Conservation (phyloP, 768 basidiomycete genomes). For the Auriscalpium vulgare region DNA sequence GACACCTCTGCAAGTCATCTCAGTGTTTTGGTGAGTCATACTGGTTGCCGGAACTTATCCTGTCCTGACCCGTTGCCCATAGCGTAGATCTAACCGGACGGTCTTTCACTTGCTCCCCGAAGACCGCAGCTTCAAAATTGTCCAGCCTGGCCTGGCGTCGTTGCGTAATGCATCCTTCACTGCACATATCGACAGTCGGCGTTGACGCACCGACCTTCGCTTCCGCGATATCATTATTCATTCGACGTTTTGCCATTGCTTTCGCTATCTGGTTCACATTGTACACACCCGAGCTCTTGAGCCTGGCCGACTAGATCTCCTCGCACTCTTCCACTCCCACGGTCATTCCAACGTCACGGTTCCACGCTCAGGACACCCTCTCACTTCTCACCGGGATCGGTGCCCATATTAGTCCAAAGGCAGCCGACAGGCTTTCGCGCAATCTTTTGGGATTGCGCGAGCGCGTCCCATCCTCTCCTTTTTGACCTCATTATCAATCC, state of each 20-base stretch:
- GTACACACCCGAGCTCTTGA: constrained; percentile 26
- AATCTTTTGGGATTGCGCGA: constrained; percentile 9
- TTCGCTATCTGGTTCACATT: constrained; percentile 9
- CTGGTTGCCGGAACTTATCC: not conserved
- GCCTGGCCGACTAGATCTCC: constrained; percentile 18
- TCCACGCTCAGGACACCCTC: constrained; percentile 17
- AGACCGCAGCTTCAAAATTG: constrained; percentile 20
- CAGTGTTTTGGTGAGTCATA: not conserved
- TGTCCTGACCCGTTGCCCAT: not conserved
- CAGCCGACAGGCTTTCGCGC: constrained; percentile 22
- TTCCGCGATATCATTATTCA: constrained; percentile 34
- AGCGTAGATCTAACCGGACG: constrained; percentile 30
- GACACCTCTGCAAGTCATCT: constrained; percentile 13
- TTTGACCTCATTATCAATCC: not conserved
- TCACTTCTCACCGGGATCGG: constrained; percentile 15
- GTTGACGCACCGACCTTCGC: constrained; percentile 13
- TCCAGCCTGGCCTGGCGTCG: constrained; percentile 24
- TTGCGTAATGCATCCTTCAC: constrained; percentile 22
- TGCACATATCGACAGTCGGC: constrained; percentile 15
- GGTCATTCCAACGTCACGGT: constrained; percentile 20
- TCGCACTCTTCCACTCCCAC: constrained; percentile 20
- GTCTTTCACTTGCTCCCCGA: constrained; percentile 30
- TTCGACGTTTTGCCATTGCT: constrained; percentile 31
- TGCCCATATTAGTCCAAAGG: constrained; percentile 42
- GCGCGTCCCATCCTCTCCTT: not conserved